Evolutionary conservation across 805 yeast species (phyloP).

Genomic region (Kluyveromyces aestuarii): DNA sequence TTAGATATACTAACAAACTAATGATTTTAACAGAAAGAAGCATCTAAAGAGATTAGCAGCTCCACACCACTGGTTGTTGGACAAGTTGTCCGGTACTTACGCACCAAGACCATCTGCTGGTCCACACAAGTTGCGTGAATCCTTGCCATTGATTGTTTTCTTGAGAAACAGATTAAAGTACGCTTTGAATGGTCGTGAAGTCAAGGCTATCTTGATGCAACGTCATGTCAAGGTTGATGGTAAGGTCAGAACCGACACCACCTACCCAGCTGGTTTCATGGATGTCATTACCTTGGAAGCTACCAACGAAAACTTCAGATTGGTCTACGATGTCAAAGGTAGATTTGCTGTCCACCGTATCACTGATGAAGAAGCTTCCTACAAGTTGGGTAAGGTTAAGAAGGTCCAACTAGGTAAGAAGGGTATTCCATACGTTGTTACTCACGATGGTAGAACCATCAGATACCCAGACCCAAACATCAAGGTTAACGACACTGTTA

Average conservation of each 20-base stretch:
- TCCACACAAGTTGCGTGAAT: constrained; percentile 99
- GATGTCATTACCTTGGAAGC: constrained; percentile 96
- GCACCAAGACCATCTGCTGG: constrained; percentile 99
- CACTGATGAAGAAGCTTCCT: constrained; percentile 95
- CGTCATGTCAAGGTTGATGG: constrained; percentile 98
- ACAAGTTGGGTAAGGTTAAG: constrained; percentile 98
- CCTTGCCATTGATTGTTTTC: constrained; percentile 93
- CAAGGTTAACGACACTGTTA: constrained; percentile 96
- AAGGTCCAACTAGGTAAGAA: constrained; percentile 97
- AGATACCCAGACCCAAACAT: constrained; percentile 98
- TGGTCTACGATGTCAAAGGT: constrained; percentile 97
- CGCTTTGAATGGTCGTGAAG: constrained; percentile 98
- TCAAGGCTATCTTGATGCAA: constrained; percentile 96
- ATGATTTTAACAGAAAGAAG: constrained; percentile 65
- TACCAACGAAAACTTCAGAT: constrained; percentile 99
- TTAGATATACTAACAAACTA: neutral
- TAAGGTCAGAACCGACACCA: constrained; percentile 97
- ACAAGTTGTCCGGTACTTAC: constrained; percentile 98
- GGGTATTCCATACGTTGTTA: constrained; percentile 96
- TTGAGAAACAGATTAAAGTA: constrained; percentile 98
- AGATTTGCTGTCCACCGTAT: constrained; percentile 99
- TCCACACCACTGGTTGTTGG: constrained; percentile 99
- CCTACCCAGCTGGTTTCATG: constrained; percentile 99
- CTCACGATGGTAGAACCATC: constrained; percentile 99
- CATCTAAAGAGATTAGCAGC: constrained; percentile 99